Evolutionary conservation across 139 green algal species (phyloP).

Genomic region (Tetraselmis striata): DNA sequence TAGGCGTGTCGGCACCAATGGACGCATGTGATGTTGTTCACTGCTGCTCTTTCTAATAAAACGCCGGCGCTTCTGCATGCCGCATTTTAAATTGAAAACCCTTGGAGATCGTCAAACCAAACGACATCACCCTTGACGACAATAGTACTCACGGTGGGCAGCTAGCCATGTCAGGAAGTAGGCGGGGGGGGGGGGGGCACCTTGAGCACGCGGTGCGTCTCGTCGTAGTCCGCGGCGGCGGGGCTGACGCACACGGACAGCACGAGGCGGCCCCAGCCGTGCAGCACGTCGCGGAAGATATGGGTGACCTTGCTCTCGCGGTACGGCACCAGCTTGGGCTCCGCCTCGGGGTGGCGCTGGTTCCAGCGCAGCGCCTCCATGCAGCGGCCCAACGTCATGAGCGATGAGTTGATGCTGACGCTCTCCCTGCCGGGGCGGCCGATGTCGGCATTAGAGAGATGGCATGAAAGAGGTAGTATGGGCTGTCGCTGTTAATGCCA

Average conservation of each 20-base stretch:
- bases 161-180: neutral
- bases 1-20: no score
- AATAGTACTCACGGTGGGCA: neutral
- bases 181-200: neutral
- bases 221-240: conserved; percentile 52
- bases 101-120: no score
- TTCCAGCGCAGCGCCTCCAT: conserved; percentile 71
- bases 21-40: no score
- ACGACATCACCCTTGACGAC: neutral
- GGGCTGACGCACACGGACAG: conserved; percentile 63
- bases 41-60: no score
- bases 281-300: conserved; percentile 48
- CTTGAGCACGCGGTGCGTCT: conserved; percentile 58
- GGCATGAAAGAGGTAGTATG: no score
- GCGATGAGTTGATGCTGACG: conserved; percentile 69
- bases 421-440: conserved; percentile 62
- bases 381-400: conserved; percentile 73
- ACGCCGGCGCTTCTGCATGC: no score
- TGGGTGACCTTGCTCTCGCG: conserved; percentile 45
- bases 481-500: no score
- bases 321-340: conserved; percentile 47
- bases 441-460: no score
- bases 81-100: no score
- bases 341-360: conserved; percentile 42
- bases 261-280: conserved; percentile 61